Percentiles rank a stretch among this genome's conserved stretches.
Evolutionary conservation across 2,329 filamentous ascomycete species (phyloP).

Genomic region (Fusarium kyushuense): DNA sequence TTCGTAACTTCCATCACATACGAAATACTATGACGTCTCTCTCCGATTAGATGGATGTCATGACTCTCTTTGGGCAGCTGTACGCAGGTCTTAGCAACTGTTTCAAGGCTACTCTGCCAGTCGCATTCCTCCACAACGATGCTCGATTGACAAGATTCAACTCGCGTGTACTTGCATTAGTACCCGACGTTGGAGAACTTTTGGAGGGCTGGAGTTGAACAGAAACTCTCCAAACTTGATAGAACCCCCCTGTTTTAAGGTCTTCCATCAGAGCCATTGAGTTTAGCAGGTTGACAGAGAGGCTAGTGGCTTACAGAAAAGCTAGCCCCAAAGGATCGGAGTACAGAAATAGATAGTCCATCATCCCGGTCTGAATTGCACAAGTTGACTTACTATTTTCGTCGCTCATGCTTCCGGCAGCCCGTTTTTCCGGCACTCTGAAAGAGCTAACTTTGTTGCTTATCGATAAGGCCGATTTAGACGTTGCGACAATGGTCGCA

Average conservation of each 20-base stretch:
- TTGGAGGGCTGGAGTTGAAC: constrained; percentile 19
- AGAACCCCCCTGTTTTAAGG: constrained; percentile 22
- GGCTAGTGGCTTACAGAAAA: not conserved
- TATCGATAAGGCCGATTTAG: constrained; percentile 39
- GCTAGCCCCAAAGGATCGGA: not conserved
- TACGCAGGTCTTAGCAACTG: not conserved
- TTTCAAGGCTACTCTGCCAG: constrained; percentile 7
- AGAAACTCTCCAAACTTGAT: constrained; percentile 18
- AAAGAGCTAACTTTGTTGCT: constrained; percentile 26
- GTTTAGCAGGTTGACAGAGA: constrained; percentile 13
- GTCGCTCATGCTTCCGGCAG: not conserved
- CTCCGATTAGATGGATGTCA: constrained; percentile 6
- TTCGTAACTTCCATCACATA: not conserved
- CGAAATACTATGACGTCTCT: constrained; percentile 16
- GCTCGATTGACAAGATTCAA: constrained; percentile 17
- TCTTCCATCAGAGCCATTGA: constrained; percentile 5
- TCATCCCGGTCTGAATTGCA: rapidly evolving
- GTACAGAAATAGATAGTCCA: not conserved
- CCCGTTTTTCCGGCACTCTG: not conserved
- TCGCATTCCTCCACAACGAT: constrained; percentile 3
- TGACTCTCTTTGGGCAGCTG: not conserved
- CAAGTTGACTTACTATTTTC: not conserved
- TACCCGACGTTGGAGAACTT: constrained; percentile 19
- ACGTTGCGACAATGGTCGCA: constrained; percentile 30
- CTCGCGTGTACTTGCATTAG: constrained; percentile 25